Conservation (phyloP, 1,139 yeast species). For the Candida albicans region DNA sequence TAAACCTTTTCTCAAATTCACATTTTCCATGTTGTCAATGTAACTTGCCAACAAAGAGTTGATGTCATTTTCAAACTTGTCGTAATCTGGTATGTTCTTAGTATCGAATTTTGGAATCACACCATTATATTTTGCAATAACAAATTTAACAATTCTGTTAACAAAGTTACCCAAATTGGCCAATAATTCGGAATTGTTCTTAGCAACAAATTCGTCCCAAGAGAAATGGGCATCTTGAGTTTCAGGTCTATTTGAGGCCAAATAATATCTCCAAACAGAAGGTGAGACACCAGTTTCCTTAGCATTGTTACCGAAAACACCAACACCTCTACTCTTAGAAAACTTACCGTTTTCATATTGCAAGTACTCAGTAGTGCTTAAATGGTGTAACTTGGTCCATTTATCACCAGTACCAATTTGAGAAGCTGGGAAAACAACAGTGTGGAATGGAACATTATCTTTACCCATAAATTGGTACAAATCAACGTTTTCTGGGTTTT, state of each 20-base stretch:
- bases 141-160: slow-evolving; percentile 88
- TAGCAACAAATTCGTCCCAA: slow-evolving; percentile 93
- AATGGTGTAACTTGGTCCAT: slow-evolving; percentile 91
- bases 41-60: slow-evolving; percentile 61
- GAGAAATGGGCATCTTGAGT: slow-evolving; percentile 94
- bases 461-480: slow-evolving; percentile 98
- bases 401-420: slow-evolving; percentile 82
- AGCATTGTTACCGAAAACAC: slow-evolving; percentile 98
- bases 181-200: slow-evolving; percentile 87
- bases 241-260: slow-evolving; percentile 92
- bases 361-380: slow-evolving; percentile 92
- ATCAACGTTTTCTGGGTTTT: slow-evolving; percentile 76
- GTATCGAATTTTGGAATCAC: slow-evolving; percentile 70
- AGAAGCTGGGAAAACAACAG: slow-evolving; percentile 94
- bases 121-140: slow-evolving; percentile 86
- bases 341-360: slow-evolving; percentile 98
- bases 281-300: slow-evolving; percentile 88
- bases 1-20: slow-evolving; percentile 82
- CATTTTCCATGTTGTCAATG: slow-evolving; percentile 72
- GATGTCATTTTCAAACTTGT: slow-evolving; percentile 54
- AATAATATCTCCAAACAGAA: slow-evolving; percentile 96
- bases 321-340: slow-evolving; percentile 93
- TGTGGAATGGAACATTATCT: slow-evolving; percentile 98
- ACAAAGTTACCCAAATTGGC: slow-evolving; percentile 97
- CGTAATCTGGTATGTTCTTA: slow-evolving; percentile 49